phyloP scores from a whole-genome alignment of 208 protist genomes.

The Acanthamoeba culbertsoni region DNA sequence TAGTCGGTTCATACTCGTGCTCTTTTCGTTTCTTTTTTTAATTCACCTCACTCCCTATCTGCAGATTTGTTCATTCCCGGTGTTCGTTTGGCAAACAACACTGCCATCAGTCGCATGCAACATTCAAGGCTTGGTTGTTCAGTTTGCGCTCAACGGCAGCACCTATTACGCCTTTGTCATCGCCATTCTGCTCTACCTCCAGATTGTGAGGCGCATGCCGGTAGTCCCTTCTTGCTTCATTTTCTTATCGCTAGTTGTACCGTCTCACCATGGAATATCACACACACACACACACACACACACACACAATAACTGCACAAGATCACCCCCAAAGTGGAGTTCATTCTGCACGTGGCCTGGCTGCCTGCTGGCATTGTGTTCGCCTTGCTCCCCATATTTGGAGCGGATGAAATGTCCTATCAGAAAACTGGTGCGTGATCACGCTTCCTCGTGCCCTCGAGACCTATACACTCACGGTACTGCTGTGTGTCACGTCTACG shows the following conservation, averaged over 20 bases:
- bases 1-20: too few relatives aligned
- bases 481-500: neutral
- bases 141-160: neutral
- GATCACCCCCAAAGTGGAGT: neutral
- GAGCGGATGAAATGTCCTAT: neutral
- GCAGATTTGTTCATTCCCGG: too few relatives aligned
- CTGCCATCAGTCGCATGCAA: neutral
- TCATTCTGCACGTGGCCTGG: neutral
- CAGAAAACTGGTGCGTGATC: neutral
- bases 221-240: neutral
- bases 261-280: too few relatives aligned
- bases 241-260: neutral
- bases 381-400: neutral
- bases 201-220: neutral
- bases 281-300: neutral
- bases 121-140: neutral
- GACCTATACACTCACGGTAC: too few relatives aligned
- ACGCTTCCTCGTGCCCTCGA: neutral
- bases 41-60: too few relatives aligned
- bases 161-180: neutral
- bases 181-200: neutral
- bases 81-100: neutral
- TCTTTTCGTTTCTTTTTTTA: too few relatives aligned
- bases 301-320: neutral
- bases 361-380: neutral